A percentile compares a stretch with the other conserved stretches of the same genome.
These are phyloP conservation scores for Vitis riparia DNA, from an alignment of 164 flowering plant genomes.

Conservation along the genomic window DNA sequence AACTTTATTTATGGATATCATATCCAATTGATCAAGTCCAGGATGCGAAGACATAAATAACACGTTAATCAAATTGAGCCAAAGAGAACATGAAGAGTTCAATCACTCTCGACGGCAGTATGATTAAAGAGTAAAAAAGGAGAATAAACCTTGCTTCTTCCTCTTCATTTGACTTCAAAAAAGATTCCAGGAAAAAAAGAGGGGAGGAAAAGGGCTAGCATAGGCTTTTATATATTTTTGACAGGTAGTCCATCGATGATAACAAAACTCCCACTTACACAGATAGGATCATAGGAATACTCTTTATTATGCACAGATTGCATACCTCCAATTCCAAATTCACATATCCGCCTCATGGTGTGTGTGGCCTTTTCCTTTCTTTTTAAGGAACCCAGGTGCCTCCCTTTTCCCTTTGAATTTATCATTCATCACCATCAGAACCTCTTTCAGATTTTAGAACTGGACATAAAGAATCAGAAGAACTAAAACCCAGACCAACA, in stretches of 20 bases:
- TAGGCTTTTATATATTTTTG: conserved; percentile 9
- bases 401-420: conserved; percentile 2
- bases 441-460: conserved; percentile 14
- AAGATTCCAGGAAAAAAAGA: not conserved
- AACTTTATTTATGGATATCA: no score
- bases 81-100: not conserved
- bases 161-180: conserved; percentile 18
- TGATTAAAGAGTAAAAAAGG: not conserved
- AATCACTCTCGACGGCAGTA: not conserved
- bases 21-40: no score
- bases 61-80: not conserved
- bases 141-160: not conserved
- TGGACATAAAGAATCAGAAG: conserved; percentile 14
- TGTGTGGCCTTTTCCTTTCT: conserved; percentile 2
- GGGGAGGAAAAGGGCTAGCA: not conserved
- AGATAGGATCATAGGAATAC: no score
- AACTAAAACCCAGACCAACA: conserved; percentile 13
- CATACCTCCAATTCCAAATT: conserved; percentile 3
- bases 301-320: not conserved
- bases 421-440: conserved; percentile 4
- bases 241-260: conserved; percentile 17
- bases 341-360: not conserved
- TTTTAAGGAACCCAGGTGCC: conserved; percentile 12
- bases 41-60: not conserved
- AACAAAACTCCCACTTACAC: not conserved